Evolutionary conservation across 176 grass and related monocot genomes (phyloP), one percentile per base, ranked within the genome.

Genomic region (Eragrostis curvula): DNA sequence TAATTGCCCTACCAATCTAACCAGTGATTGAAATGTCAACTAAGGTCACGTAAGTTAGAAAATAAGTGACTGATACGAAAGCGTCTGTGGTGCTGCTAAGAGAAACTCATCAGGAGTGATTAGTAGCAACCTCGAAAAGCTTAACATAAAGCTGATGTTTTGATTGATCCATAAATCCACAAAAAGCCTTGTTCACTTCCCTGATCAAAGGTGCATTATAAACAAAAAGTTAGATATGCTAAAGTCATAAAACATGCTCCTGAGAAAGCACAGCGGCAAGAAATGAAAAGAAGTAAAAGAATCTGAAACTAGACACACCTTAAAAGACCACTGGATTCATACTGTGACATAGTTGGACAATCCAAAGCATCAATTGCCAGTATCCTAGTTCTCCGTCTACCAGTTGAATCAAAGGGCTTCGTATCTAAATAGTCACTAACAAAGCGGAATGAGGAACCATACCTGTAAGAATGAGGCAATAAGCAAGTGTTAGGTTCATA

Each of bases 121-220:
- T 69, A 68, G 42, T 56, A 81, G 42, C 36, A 68, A 85, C 92
- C 86, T 93, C 84, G 36, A 88, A 90, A 86, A 79, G 81, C 65
- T 85, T 85, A 51, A 70, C 30, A 77, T 16, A 61, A 12, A 79
- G 14, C 17, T 79, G 78, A 70, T 86, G 71, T 68, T 93, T 95
- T 71, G 81, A 79, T 73, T 50, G 68, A 86, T 92, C 75, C 8
- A 84, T n/a, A 84, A 98, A 98, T 12, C 96, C 96, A 88, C 90
- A 95, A 12, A 98, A 95, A 6, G 96, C 96, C 68, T 98, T 98
- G 75, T 93, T 95, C 50, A 84, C 72, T 81, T 98, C 96, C 88
- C 96, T 98, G 84, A 42, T 7, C 16, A 82, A 30, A 79, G 16
- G 64, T 30, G 17, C 7, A 81, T 20, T 45, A 66, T 50, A 18